phyloP scores from a whole-genome alignment of 2,329 filamentous ascomycete species.

The Colletotrichum aenigma region DNA sequence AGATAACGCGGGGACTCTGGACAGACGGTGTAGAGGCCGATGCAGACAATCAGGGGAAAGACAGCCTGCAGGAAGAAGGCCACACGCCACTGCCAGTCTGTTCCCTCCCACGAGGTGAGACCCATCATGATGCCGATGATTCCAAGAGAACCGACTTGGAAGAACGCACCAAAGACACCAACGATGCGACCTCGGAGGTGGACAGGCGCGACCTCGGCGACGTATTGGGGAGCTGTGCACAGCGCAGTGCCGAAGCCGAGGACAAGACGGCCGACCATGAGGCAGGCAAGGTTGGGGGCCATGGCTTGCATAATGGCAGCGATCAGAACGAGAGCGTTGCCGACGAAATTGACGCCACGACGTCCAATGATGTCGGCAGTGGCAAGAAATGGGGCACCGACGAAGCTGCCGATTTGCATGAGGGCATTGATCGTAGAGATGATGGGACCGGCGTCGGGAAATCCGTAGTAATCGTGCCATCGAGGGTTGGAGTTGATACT shows the following conservation, averaged over 20 bases:
- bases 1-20: constrained; percentile 48
- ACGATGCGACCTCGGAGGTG: constrained; percentile 46
- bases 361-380: constrained; percentile 56
- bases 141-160: constrained; percentile 45
- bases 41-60: constrained; percentile 38
- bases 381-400: constrained; percentile 52
- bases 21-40: constrained; percentile 35
- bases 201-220: constrained; percentile 30
- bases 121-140: constrained; percentile 48
- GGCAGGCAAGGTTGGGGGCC: constrained; percentile 39
- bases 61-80: constrained; percentile 48
- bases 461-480: constrained; percentile 49
- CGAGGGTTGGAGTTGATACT: constrained; percentile 46
- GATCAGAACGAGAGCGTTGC: constrained; percentile 48
- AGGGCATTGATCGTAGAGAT: constrained; percentile 49
- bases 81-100: constrained; percentile 39
- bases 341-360: constrained; percentile 51
- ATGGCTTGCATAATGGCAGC: constrained; percentile 45
- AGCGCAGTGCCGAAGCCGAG: constrained; percentile 53
- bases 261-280: constrained; percentile 57
- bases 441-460: constrained; percentile 41
- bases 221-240: constrained; percentile 30
- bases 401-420: constrained; percentile 50
- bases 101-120: constrained; percentile 36
- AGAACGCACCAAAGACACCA: constrained; percentile 51